A percentile compares a stretch with the other conserved stretches of the same genome.
Evolutionary conservation across 352 stramenopile genomes (phyloP).

Genomic region (Elongisporangium anandrum): DNA sequence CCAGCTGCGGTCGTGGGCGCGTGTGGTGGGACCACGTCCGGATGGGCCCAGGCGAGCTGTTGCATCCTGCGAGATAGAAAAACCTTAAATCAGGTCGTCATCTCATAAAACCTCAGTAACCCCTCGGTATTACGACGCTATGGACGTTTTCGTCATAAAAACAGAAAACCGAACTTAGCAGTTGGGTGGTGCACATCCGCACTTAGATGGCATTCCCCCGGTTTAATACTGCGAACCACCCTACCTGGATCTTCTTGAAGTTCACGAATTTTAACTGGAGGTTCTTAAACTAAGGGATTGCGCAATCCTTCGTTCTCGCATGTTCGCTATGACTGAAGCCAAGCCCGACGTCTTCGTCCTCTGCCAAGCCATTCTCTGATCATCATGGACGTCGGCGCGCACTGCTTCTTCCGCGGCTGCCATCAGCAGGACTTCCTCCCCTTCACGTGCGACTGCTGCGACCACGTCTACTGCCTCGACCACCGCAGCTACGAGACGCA

Average conservation of each 20-base stretch:
- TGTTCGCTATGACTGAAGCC: neutral
- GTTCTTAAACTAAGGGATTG: neutral
- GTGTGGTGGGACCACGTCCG: neutral
- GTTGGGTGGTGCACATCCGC: neutral
- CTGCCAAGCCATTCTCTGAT: neutral
- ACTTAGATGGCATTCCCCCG: neutral
- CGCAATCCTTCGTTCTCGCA: neutral
- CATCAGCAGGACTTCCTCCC: constrained; percentile 83
- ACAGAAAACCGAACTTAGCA: neutral
- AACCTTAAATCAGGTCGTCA: neutral
- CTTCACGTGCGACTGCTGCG: constrained; percentile 84
- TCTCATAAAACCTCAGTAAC: neutral
- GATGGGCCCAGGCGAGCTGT: neutral
- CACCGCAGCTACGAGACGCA: constrained; percentile 80
- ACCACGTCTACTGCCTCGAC: constrained; percentile 75
- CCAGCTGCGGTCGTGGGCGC: too few relatives aligned
- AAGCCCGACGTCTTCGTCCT: neutral
- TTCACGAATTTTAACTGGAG: neutral
- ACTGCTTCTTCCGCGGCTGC: constrained; percentile 63
- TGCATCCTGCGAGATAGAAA: neutral
- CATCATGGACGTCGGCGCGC: constrained; percentile 64
- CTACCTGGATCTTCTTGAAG: neutral
- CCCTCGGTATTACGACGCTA: neutral
- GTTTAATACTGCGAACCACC: neutral
- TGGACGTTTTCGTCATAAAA: too few relatives aligned